Evolutionary conservation across 768 basidiomycete genomes (phyloP).

Genomic region (Suillus plorans): DNA sequence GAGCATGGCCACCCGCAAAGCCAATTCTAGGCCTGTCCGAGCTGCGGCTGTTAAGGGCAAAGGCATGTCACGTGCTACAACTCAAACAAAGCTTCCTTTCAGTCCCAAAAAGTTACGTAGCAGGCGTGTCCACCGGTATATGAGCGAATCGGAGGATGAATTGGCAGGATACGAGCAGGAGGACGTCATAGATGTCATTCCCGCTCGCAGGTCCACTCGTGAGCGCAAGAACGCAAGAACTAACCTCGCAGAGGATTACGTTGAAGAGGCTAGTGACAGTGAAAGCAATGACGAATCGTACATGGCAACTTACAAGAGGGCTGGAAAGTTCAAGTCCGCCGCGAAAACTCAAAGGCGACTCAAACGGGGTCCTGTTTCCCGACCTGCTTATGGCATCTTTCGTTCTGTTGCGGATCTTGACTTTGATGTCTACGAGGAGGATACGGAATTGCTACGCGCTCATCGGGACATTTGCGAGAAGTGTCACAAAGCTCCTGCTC

Average conservation of each 20-base stretch:
- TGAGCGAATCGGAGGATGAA: constrained; percentile 39
- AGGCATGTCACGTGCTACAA: constrained; percentile 1
- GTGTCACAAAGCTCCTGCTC: constrained; percentile 61
- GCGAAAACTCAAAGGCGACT: constrained; percentile 24
- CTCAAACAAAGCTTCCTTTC: constrained; percentile 51
- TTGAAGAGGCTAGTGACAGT: constrained; percentile 22
- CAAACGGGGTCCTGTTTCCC: constrained; percentile 34
- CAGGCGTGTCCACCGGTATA: constrained; percentile 23
- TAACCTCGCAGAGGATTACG: constrained; percentile 29
- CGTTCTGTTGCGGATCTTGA: constrained; percentile 42
- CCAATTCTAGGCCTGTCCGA: constrained; percentile 17
- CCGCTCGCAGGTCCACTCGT: constrained; percentile 51
- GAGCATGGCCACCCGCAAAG: neutral
- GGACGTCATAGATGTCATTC: constrained; percentile 18
- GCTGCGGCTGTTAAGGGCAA: constrained; percentile 7
- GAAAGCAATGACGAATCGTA: constrained; percentile 37
- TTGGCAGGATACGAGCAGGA: constrained; percentile 39
- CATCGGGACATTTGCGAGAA: constrained; percentile 74
- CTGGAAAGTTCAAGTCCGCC: constrained; percentile 5
- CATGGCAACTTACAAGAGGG: constrained; percentile 26
- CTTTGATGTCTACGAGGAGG: constrained; percentile 48
- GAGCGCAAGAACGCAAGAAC: constrained; percentile 38
- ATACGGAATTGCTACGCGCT: constrained; percentile 49
- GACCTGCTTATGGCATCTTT: constrained; percentile 51
- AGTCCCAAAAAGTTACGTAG: constrained; percentile 65